These are phyloP conservation scores for Usnea hakonensis DNA, from an alignment of 495 filamentous ascomycete genomes.

Conservation along the genomic window DNA sequence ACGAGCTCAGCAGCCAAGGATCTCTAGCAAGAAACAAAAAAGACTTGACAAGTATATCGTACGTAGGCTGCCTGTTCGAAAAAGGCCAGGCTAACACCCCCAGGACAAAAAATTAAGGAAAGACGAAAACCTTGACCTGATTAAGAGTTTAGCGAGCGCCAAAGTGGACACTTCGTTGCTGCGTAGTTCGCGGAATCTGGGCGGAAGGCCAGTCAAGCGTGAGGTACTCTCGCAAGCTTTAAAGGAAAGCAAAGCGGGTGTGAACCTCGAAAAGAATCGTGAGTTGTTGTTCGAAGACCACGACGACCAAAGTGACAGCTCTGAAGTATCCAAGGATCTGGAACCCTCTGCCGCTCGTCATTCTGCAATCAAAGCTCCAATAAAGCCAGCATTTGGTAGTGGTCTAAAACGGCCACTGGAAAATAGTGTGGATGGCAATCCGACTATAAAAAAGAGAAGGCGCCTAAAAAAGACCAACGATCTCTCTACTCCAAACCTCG, in stretches of 20 bases:
- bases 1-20: constrained; percentile 52
- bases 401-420: constrained; percentile 85
- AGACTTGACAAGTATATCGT: constrained; percentile 93
- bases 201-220: constrained; percentile 56
- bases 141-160: constrained; percentile 68
- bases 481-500: constrained; percentile 33
- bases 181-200: constrained; percentile 65
- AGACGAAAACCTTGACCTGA: constrained; percentile 79
- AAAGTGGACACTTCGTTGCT: constrained; percentile 78
- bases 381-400: constrained; percentile 48
- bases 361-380: neutral
- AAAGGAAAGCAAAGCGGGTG: constrained; percentile 37
- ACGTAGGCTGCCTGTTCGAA: constrained; percentile 18
- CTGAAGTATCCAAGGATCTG: constrained; percentile 22
- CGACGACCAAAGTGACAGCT: constrained; percentile 38
- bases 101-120: constrained; percentile 88
- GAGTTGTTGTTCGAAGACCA: constrained; percentile 34
- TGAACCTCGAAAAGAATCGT: neutral
- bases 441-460: constrained; percentile 63
- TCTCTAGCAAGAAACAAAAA: constrained; percentile 89
- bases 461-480: constrained; percentile 27
- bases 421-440: constrained; percentile 64
- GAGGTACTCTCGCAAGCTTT: constrained; percentile 54
- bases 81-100: constrained; percentile 1
- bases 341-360: constrained; percentile 3